Evolutionary conservation across 2,329 filamentous ascomycete species (phyloP).

Genomic region (Talaromyces marneffei): DNA sequence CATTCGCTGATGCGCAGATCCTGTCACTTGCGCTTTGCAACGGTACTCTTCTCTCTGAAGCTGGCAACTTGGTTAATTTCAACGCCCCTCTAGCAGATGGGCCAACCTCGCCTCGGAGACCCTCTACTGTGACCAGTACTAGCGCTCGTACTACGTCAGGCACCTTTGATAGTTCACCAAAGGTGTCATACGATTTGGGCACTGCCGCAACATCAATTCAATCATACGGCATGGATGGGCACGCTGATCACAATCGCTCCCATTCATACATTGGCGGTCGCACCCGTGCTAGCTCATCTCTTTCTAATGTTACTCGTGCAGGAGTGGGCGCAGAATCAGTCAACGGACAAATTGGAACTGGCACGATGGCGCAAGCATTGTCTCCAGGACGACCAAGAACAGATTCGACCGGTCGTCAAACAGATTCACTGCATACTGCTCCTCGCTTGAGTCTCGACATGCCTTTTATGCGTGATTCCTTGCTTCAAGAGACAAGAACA

Average conservation of each 20-base stretch:
- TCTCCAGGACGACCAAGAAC: constrained; percentile 49
- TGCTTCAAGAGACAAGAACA: constrained; percentile 26
- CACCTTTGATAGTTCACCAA: constrained; percentile 58
- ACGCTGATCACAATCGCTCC: constrained; percentile 11
- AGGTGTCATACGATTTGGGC: constrained; percentile 60
- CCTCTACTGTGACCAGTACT: constrained; percentile 47
- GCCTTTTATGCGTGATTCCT: constrained; percentile 39
- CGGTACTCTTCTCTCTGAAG: constrained; percentile 56
- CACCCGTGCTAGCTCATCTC: constrained; percentile 51
- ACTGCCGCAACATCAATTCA: constrained; percentile 60
- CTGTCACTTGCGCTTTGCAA: constrained; percentile 72
- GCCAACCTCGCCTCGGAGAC: constrained; percentile 41
- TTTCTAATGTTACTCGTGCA: constrained; percentile 40
- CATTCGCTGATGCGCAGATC: constrained; percentile 66
- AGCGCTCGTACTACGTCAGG: constrained; percentile 56
- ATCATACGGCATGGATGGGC: constrained; percentile 48
- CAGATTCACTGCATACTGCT: constrained; percentile 33
- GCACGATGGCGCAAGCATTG: constrained; percentile 40
- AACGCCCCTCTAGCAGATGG: constrained; percentile 45
- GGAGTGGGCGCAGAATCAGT: constrained; percentile 51
- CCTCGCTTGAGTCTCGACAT: constrained; percentile 43
- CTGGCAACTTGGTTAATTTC: constrained; percentile 56
- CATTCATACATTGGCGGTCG: constrained; percentile 28
- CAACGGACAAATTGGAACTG: constrained; percentile 36
- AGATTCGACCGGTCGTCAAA: constrained; percentile 17